phyloP scores from a whole-genome alignment of 495 filamentous ascomycete genomes.

The Annulohypoxylon maeteangense region DNA sequence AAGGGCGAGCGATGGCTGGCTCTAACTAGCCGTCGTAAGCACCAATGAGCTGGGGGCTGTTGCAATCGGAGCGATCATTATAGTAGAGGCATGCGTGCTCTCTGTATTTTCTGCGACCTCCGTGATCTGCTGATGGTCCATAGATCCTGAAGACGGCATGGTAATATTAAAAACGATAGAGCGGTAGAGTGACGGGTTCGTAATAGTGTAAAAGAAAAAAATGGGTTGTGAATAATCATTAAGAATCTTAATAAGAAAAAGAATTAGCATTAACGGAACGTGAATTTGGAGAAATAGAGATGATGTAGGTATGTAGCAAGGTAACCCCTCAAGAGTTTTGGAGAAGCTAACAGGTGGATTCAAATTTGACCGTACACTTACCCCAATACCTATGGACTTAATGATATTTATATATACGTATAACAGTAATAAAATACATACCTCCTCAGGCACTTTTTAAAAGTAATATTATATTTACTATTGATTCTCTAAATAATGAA shows the following conservation, averaged over 20 bases:
- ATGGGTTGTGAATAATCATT: background rate
- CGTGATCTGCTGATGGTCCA: background rate
- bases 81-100: background rate
- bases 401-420: too few species aligned
- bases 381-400: background rate
- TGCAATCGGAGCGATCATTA: background rate
- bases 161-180: background rate
- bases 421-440: too few species aligned
- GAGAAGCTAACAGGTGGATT: constrained; percentile 9
- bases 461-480: too few species aligned
- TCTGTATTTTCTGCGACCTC: background rate
- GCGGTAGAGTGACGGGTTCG: background rate
- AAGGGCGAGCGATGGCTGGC: background rate
- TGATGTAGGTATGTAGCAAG: background rate
- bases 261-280: background rate
- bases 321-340: constrained; percentile 4
- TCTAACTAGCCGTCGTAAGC: background rate
- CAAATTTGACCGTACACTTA: background rate
- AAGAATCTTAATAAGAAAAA: background rate
- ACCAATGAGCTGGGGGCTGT: too few species aligned
- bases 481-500: too few species aligned
- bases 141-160: background rate
- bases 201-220: background rate
- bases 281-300: constrained; percentile 6
- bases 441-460: too few species aligned